Evolutionary conservation across 1,139 yeast genomes (phyloP).

Genomic region (Kodamaea derodonti): DNA sequence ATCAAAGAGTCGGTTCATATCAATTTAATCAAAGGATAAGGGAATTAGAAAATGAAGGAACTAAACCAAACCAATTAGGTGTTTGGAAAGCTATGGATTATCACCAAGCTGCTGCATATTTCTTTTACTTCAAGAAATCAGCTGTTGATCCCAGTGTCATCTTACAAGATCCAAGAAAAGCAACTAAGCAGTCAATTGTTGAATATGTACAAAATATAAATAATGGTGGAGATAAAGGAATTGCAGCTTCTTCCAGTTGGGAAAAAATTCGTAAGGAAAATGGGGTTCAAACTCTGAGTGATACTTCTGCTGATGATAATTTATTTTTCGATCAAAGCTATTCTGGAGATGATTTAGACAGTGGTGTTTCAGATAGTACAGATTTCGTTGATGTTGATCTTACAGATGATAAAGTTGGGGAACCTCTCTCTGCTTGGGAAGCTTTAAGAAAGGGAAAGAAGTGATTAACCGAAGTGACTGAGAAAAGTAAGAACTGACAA

Average conservation of each 20-base stretch:
- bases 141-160: conserved; percentile 32
- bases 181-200: conserved; percentile 10
- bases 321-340: too few relatives aligned
- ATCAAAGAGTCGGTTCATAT: conserved; percentile 23
- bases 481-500: conserved; percentile 1
- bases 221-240: neutral
- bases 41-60: conserved; percentile 10
- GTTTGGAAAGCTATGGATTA: conserved; percentile 41
- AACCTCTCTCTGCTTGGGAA: conserved; percentile 16
- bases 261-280: conserved; percentile 29
- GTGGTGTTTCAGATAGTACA: neutral
- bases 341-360: neutral
- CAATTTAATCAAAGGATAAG: conserved; percentile 19
- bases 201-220: neutral
- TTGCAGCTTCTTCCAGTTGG: conserved; percentile 18
- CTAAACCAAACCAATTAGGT: conserved; percentile 17
- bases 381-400: neutral
- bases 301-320: conserved; percentile 1
- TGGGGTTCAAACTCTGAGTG: conserved; percentile 14
- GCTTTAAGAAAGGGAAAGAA: conserved; percentile 9
- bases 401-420: neutral
- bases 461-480: too few relatives aligned
- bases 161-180: conserved; percentile 35
- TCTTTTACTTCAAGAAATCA: conserved; percentile 32
- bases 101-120: conserved; percentile 34